These are phyloP conservation scores for Boechera stricta DNA, from an alignment of 345 rosid genomes.

Conservation along the genomic window DNA sequence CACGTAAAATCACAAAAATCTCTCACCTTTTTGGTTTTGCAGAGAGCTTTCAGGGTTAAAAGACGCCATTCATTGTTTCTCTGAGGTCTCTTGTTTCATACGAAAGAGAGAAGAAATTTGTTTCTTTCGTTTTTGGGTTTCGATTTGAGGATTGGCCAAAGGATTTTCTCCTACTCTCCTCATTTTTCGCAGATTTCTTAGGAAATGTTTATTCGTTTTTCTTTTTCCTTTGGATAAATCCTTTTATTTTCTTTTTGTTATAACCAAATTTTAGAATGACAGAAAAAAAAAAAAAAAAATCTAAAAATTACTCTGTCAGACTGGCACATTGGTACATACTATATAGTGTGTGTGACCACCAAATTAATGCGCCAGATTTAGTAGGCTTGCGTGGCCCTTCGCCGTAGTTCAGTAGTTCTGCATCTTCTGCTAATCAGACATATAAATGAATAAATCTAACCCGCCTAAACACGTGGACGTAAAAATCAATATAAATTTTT, in stretches of 20 bases:
- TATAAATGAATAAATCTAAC: no score
- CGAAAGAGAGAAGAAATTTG: slow-evolving; percentile 23
- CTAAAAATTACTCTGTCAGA: neutral
- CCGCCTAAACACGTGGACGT: no score
- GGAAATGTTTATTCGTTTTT: neutral
- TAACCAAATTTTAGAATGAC: neutral
- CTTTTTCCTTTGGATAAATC: neutral
- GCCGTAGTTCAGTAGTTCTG: neutral
- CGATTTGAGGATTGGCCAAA: neutral
- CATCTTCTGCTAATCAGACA: neutral
- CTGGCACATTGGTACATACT: neutral
- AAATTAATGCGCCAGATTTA: slow-evolving; percentile 2
- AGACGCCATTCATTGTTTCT: slow-evolving; percentile 18
- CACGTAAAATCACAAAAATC: neutral
- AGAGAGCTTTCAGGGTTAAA: slow-evolving; percentile 16
- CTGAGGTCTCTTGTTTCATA: slow-evolving; percentile 27
- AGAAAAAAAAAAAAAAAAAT: no score
- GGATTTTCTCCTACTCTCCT: slow-evolving; percentile 6
- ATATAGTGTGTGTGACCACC: neutral
- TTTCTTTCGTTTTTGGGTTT: slow-evolving; percentile 23
- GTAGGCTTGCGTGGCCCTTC: slow-evolving; percentile 26
- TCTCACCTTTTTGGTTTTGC: slow-evolving; percentile 1
- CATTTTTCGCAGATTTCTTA: slow-evolving; percentile 8
- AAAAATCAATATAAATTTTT: no score
- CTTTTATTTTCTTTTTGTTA: neutral